These are phyloP conservation scores for Macrophomina pseudophaseolina DNA, from an alignment of 2,329 filamentous ascomycete genomes.

Conservation along the genomic window DNA sequence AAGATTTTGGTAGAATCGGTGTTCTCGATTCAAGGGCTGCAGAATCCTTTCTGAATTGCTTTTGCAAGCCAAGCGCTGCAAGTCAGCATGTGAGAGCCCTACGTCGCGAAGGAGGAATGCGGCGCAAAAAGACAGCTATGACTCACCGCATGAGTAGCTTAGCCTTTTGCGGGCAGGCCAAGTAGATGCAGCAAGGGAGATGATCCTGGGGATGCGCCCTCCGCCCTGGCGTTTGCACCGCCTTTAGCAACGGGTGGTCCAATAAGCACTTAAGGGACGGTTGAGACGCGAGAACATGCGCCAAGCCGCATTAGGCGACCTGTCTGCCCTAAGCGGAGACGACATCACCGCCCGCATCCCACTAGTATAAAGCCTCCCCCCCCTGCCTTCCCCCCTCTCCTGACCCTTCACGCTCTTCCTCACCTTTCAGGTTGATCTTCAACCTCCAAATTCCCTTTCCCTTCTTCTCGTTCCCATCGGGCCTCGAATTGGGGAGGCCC, in stretches of 20 bases:
- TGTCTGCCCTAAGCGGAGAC: not conserved
- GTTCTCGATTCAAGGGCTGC: too few species aligned
- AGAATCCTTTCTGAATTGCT: too few species aligned
- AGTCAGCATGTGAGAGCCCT: too few species aligned
- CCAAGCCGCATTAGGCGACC: not conserved
- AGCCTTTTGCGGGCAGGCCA: not conserved
- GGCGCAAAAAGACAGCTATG: not conserved
- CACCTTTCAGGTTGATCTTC: not conserved
- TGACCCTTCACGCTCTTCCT: not conserved
- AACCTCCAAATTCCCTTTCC: not conserved
- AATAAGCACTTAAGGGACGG: not conserved
- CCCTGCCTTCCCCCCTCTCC: not conserved
- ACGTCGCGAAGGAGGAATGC: not conserved
- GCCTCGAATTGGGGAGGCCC: conserved; percentile 16
- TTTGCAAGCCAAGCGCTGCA: too few species aligned
- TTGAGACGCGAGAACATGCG: not conserved
- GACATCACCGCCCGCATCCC: not conserved
- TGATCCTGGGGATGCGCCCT: not conserved
- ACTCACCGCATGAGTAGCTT: not conserved
- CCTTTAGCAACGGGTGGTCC: not conserved
- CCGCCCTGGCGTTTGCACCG: not conserved
- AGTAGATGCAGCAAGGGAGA: not conserved
- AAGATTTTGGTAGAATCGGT: not conserved
- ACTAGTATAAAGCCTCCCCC: conserved; percentile 5
- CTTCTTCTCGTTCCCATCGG: not conserved